Percentiles rank a stretch among this genome's conserved stretches.
phyloP scores from a whole-genome alignment of 257 asterid species.

The Solanum sejunctum region DNA sequence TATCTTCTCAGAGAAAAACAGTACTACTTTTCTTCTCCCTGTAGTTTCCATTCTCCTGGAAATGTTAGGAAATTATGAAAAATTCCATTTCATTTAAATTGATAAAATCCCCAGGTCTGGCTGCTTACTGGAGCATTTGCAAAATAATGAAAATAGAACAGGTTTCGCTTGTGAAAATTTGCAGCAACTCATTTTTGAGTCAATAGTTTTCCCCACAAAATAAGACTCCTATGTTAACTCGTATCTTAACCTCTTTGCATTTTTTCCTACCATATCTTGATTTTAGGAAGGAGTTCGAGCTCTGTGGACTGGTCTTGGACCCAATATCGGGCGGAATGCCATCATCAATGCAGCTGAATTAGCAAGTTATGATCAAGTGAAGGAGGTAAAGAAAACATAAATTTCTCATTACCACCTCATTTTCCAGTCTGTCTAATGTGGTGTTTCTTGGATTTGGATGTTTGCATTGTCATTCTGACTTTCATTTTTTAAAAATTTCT shows the following conservation, averaged over 20 bases:
- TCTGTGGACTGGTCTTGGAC: constrained; percentile 96
- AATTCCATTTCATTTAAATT: neutral
- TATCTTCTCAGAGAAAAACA: neutral
- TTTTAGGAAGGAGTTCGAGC: constrained; percentile 73
- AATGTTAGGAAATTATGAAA: neutral
- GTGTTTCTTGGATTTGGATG: neutral
- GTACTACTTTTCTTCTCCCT: neutral
- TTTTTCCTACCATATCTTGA: neutral
- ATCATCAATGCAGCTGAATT: constrained; percentile 96
- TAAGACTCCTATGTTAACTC: neutral
- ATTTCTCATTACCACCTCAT: neutral
- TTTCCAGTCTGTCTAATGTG: neutral
- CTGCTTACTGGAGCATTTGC: neutral
- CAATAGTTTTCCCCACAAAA: neutral
- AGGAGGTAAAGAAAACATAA: constrained; percentile 41
- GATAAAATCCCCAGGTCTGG: neutral
- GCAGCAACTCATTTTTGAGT: neutral
- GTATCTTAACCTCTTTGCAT: neutral
- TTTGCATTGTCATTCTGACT: neutral
- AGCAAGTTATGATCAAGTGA: constrained; percentile 98
- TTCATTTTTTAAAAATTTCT: neutral
- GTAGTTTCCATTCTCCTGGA: neutral
- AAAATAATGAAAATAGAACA: neutral
- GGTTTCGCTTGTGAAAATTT: neutral
- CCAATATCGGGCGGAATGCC: constrained; percentile 92